A percentile compares a stretch with the other conserved stretches of the same genome.
These are phyloP conservation scores for Rhynchospora tenuis DNA, from an alignment of 176 grass and related monocot genomes.

Conservation along the genomic window DNA sequence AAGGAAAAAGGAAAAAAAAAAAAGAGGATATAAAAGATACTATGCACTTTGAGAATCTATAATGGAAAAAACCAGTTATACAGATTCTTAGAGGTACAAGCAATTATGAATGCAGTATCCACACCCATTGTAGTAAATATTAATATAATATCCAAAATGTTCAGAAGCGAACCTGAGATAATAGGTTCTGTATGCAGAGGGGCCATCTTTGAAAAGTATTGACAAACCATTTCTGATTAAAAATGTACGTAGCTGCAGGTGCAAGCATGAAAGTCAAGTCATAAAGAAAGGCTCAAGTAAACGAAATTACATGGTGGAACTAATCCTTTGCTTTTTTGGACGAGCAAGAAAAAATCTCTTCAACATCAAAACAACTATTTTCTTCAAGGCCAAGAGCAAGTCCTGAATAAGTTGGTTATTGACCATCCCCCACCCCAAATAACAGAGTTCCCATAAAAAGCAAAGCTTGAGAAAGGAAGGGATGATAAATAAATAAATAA, in stretches of 20 bases:
- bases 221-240: slow-evolving; percentile 94
- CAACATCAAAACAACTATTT: background rate
- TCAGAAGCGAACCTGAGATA: slow-evolving; percentile 66
- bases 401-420: background rate
- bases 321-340: background rate
- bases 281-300: slow-evolving; percentile 10
- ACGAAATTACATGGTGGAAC: background rate
- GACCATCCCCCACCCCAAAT: background rate
- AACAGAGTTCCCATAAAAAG: background rate
- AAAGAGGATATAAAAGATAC: background rate
- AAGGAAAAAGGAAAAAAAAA: too few relatives aligned
- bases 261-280: slow-evolving; percentile 21
- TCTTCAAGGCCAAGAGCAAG: background rate
- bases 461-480: background rate
- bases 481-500: background rate
- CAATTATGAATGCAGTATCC: background rate
- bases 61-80: background rate
- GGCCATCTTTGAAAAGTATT: slow-evolving; percentile 87
- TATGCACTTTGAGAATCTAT: background rate
- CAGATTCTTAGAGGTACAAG: background rate
- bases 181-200: slow-evolving; percentile 82
- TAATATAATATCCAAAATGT: background rate
- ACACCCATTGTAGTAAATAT: background rate
- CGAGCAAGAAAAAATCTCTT: background rate
- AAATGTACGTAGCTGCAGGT: slow-evolving; percentile 81